A percentile compares a stretch with the other conserved stretches of the same genome.
phyloP scores from a whole-genome alignment of 768 basidiomycete genomes.

The Mycena sanguinolenta region DNA sequence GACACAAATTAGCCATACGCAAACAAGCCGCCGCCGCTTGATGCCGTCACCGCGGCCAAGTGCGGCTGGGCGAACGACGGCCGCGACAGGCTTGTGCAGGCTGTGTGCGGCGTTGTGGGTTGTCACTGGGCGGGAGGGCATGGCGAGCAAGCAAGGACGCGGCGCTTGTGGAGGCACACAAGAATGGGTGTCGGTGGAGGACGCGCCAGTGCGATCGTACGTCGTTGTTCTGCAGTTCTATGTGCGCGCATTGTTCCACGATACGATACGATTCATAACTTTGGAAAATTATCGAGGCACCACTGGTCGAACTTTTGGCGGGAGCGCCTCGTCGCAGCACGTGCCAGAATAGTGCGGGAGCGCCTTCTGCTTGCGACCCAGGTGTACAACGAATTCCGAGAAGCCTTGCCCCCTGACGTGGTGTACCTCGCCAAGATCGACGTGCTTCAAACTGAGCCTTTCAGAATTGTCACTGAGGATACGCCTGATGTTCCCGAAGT shows the following conservation, averaged over 20 bases:
- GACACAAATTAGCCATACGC: too few species aligned
- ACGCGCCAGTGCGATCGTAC: conserved; percentile 83
- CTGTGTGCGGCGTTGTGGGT: conserved; percentile 83
- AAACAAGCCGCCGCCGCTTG: conserved; percentile 73
- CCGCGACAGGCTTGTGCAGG: conserved; percentile 84
- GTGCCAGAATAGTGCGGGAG: conserved; percentile 2
- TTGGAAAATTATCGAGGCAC: conserved; percentile 29
- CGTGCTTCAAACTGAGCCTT: conserved; percentile 17
- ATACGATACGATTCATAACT: too few species aligned
- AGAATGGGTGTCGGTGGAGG: conserved; percentile 89
- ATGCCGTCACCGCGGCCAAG: conserved; percentile 84
- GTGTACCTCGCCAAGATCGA: conserved; percentile 12
- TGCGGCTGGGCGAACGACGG: conserved; percentile 90
- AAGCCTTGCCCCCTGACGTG: not conserved
- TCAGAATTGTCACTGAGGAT: conserved; percentile 26
- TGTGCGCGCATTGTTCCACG: too few species aligned
- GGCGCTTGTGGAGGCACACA: conserved; percentile 83
- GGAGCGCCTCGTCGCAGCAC: not conserved
- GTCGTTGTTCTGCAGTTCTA: too few species aligned
- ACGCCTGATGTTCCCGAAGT: conserved; percentile 18
- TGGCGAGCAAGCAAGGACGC: conserved; percentile 71
- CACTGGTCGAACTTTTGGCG: conserved; percentile 23
- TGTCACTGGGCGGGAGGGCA: conserved; percentile 75
- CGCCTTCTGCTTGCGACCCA: conserved; percentile 13
- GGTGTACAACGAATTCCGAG: conserved; percentile 9